Evolutionary conservation across 1,139 yeast genomes (phyloP).

Genomic region (Barnettozyma hawaiiensis): DNA sequence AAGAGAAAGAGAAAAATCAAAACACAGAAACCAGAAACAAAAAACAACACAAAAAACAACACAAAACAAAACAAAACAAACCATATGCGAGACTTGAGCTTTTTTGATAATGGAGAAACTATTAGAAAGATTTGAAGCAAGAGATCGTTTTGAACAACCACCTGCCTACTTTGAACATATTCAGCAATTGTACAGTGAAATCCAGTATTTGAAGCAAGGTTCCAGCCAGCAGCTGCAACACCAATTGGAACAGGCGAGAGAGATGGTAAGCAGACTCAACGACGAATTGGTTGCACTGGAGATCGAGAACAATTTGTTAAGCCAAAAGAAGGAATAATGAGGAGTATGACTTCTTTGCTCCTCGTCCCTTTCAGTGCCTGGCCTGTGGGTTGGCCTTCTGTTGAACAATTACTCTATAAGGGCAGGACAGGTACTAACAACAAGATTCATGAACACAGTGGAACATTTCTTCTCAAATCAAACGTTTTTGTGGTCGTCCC

Average conservation of each 20-base stretch:
- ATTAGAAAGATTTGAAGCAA: slow-evolving; percentile 12
- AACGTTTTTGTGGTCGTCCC: too few species aligned
- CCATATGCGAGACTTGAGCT: too few species aligned
- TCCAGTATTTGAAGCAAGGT: slow-evolving; percentile 38
- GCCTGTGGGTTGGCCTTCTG: too few species aligned
- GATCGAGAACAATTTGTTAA: slow-evolving; percentile 62
- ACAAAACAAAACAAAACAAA: not conserved
- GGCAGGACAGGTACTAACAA: too few species aligned
- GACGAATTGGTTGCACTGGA: slow-evolving; percentile 66
- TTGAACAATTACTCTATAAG: too few species aligned
- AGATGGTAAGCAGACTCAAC: slow-evolving; percentile 56
- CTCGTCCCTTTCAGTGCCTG: too few species aligned
- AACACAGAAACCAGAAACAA: slow-evolving; percentile 5
- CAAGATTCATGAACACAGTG: too few species aligned
- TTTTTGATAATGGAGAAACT: not conserved
- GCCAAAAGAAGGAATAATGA: slow-evolving; percentile 34
- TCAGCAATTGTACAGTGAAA: slow-evolving; percentile 30
- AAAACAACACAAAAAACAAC: not conserved
- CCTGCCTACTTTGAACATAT: slow-evolving; percentile 2
- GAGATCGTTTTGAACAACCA: slow-evolving; percentile 21
- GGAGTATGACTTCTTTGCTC: not conserved
- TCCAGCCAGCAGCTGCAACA: slow-evolving; percentile 2
- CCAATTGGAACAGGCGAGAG: slow-evolving; percentile 37
- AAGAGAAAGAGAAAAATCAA: slow-evolving; percentile 1
- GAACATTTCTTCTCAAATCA: too few species aligned